phyloP scores from a whole-genome alignment of 352 stramenopile species.

The Aphanomyces cochlioides region DNA sequence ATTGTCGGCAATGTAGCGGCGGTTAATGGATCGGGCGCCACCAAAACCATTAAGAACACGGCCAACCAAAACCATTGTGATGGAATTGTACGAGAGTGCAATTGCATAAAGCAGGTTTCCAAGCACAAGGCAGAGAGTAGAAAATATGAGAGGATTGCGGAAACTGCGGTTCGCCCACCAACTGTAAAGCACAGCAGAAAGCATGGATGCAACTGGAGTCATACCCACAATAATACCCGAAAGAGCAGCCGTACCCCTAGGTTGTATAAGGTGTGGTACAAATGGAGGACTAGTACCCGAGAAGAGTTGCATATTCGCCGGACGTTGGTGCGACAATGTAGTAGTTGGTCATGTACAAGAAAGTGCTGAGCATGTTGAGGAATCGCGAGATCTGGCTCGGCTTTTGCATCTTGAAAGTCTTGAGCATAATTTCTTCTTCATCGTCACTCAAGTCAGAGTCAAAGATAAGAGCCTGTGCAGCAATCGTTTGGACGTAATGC shows the following conservation, averaged over 20 bases:
- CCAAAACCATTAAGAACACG: conserved; percentile 92
- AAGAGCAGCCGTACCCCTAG: conserved; percentile 68
- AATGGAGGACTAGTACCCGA: conserved; percentile 44
- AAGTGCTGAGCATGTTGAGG: conserved; percentile 93
- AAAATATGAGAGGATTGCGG: conserved; percentile 79
- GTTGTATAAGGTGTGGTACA: not conserved
- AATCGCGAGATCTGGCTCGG: conserved; percentile 62
- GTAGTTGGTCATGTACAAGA: conserved; percentile 99
- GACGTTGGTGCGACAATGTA: conserved; percentile 96
- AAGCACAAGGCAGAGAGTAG: conserved; percentile 72
- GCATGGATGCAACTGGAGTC: conserved; percentile 93
- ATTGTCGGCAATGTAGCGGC: conserved; percentile 86
- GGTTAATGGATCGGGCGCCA: conserved; percentile 87
- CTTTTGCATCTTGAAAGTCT: conserved; percentile 50
- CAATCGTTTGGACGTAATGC: conserved; percentile 79
- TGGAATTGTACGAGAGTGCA: conserved; percentile 72
- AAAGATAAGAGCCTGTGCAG: conserved; percentile 78
- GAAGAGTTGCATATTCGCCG: conserved; percentile 85
- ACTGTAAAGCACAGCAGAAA: conserved; percentile 91
- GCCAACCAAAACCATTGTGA: conserved; percentile 85
- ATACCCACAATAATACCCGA: conserved; percentile 95
- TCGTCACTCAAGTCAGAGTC: conserved; percentile 77
- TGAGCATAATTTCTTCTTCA: conserved; percentile 66
- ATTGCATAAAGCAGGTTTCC: conserved; percentile 87
- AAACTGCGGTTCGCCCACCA: conserved; percentile 92